Evolutionary conservation across 768 basidiomycete species (phyloP).

Genomic region (Podaxis sp.): DNA sequence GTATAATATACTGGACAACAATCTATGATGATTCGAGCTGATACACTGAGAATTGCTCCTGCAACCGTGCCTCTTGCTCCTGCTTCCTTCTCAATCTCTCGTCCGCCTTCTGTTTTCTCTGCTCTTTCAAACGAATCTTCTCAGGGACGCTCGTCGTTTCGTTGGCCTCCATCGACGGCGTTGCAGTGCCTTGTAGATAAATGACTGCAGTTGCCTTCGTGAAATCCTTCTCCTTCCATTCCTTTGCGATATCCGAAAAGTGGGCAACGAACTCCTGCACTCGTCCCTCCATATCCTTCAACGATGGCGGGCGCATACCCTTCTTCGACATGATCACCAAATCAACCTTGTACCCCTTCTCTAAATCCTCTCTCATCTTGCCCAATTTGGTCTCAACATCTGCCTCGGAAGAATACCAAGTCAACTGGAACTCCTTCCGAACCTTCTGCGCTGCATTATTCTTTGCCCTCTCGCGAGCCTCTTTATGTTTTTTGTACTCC

Average conservation of each 20-base stretch:
- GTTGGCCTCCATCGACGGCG: constrained; percentile 6
- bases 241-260: constrained; percentile 50
- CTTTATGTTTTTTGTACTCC: constrained; percentile 37
- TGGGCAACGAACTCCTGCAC: constrained; percentile 40
- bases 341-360: constrained; percentile 57
- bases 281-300: constrained; percentile 41
- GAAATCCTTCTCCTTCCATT: constrained; percentile 49
- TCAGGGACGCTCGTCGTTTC: constrained; percentile 14
- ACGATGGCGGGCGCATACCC: constrained; percentile 35
- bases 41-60: background rate
- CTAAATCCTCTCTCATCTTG: constrained; percentile 56
- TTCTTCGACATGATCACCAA: constrained; percentile 55
- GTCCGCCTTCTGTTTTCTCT: constrained; percentile 13
- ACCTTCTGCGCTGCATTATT: constrained; percentile 29
- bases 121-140: constrained; percentile 16
- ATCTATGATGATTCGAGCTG: background rate
- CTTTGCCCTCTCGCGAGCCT: constrained; percentile 36
- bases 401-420: constrained; percentile 59
- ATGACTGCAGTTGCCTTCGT: constrained; percentile 37
- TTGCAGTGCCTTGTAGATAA: constrained; percentile 41
- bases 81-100: constrained; percentile 22
- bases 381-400: constrained; percentile 69
- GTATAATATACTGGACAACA: background rate
- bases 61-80: background rate
- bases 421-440: constrained; percentile 70